phyloP scores from a whole-genome alignment of 805 yeast species.

The Zygoascus flipseniorum region DNA sequence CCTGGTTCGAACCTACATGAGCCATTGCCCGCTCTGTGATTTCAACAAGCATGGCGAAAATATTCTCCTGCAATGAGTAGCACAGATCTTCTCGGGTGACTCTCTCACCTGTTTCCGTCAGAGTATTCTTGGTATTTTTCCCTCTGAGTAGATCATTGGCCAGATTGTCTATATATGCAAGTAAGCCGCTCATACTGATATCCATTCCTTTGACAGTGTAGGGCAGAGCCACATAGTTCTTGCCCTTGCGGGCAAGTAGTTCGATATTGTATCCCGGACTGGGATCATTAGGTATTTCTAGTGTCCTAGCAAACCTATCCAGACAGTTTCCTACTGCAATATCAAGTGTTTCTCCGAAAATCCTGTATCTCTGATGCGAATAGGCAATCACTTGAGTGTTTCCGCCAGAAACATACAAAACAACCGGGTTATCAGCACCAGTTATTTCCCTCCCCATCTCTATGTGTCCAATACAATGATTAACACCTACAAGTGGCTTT shows the following conservation, averaged over 20 bases:
- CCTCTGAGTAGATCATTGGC: constrained; percentile 62
- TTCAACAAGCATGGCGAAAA: constrained; percentile 94
- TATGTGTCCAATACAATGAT: constrained; percentile 96
- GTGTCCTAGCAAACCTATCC: constrained; percentile 89
- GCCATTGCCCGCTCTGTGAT: constrained; percentile 99
- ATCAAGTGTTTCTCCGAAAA: constrained; percentile 98
- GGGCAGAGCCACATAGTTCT: constrained; percentile 62
- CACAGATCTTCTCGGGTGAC: constrained; percentile 84
- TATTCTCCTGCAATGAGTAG: constrained; percentile 83
- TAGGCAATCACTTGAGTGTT: constrained; percentile 98
- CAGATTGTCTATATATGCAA: constrained; percentile 73
- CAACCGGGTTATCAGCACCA: constrained; percentile 96
- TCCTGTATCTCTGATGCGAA: constrained; percentile 84
- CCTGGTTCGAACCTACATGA: constrained; percentile 83
- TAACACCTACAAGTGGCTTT: constrained; percentile 85
- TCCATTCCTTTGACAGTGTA: constrained; percentile 99
- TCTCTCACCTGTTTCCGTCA: constrained; percentile 33
- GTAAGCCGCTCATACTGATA: constrained; percentile 88
- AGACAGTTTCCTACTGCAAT: constrained; percentile 97
- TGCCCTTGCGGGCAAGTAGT: constrained; percentile 67
- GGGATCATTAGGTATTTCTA: constrained; percentile 84
- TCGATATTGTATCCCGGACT: constrained; percentile 98
- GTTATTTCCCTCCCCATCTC: constrained; percentile 99
- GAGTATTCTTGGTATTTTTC: constrained; percentile 20
- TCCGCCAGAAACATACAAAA: constrained; percentile 94